Conservation (phyloP, 176 grass and related monocot genomes). For the Urochloa ruziziensis region DNA sequence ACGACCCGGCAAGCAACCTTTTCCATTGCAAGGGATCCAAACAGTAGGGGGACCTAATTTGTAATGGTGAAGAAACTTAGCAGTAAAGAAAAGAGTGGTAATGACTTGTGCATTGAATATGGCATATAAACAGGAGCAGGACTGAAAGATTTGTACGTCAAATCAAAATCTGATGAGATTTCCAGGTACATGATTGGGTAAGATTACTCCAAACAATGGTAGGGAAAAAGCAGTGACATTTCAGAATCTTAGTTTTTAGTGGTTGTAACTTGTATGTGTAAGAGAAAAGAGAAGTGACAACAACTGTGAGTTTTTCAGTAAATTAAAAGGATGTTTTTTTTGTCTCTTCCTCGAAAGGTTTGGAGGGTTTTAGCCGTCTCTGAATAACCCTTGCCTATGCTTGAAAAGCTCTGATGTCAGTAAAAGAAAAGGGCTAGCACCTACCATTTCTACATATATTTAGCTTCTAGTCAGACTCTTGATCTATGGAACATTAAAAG, state of each 20-base stretch:
- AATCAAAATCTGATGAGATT: neutral
- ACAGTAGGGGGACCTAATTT: conserved; percentile 81
- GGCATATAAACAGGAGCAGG: neutral
- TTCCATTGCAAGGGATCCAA: conserved; percentile 75
- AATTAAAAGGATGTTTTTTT: neutral
- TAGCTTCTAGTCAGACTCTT: neutral
- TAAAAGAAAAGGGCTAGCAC: neutral
- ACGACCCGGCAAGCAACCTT: conserved; percentile 65
- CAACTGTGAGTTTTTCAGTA: neutral
- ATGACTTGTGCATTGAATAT: neutral
- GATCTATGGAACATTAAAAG: neutral
- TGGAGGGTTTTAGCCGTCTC: neutral
- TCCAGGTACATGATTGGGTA: neutral
- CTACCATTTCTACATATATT: neutral
- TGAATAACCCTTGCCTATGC: neutral
- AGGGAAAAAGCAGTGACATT: neutral
- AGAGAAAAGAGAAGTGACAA: neutral
- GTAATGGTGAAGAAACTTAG: conserved; percentile 2
- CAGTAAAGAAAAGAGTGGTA: conserved; percentile 1
- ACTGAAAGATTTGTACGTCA: neutral
- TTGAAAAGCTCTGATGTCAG: neutral
- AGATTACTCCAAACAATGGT: neutral
- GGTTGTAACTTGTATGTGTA: neutral
- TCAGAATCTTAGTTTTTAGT: conserved; percentile 1
- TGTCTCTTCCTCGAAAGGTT: neutral